Evolutionary conservation across 2,329 filamentous ascomycete genomes (phyloP).

Genomic region (Emergomyces africanus): DNA sequence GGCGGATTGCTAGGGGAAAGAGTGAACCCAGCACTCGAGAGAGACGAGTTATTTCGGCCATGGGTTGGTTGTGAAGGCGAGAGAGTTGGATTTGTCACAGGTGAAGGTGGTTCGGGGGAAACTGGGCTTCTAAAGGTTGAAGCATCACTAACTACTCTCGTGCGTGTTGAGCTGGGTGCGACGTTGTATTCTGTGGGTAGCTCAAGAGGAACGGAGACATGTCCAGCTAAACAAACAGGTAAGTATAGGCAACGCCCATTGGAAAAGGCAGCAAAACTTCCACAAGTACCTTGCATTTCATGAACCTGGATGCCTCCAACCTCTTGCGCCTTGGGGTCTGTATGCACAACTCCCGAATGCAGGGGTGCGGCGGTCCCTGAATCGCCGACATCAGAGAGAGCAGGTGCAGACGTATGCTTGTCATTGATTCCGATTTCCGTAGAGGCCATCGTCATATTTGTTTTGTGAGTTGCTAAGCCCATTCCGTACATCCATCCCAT

Average conservation of each 20-base stretch:
- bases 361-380: constrained; percentile 7
- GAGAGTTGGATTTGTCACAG: constrained; percentile 2
- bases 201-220: constrained; percentile 4
- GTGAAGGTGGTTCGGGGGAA: constrained; percentile 8
- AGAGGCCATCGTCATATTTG: constrained; percentile 13
- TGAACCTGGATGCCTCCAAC: constrained; percentile 16
- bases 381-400: constrained; percentile 9
- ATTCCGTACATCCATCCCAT: constrained; percentile 40
- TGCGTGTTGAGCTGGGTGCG: constrained; percentile 5
- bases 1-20: constrained; percentile 5
- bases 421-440: constrained; percentile 10
- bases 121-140: constrained; percentile 11
- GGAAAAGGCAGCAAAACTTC: not conserved
- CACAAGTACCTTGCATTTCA: constrained; percentile 21
- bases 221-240: constrained; percentile 3
- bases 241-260: not conserved
- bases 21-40: constrained; percentile 10
- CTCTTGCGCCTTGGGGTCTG: constrained; percentile 12
- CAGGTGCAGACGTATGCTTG: constrained; percentile 7
- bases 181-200: constrained; percentile 10
- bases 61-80: constrained; percentile 6
- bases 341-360: constrained; percentile 5
- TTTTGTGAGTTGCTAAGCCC: constrained; percentile 26
- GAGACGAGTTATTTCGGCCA: constrained; percentile 9
- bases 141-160: constrained; percentile 12